Base-by-base conservation (phyloP, 208 protist species). In the Angomonas ambiguus region DNA sequence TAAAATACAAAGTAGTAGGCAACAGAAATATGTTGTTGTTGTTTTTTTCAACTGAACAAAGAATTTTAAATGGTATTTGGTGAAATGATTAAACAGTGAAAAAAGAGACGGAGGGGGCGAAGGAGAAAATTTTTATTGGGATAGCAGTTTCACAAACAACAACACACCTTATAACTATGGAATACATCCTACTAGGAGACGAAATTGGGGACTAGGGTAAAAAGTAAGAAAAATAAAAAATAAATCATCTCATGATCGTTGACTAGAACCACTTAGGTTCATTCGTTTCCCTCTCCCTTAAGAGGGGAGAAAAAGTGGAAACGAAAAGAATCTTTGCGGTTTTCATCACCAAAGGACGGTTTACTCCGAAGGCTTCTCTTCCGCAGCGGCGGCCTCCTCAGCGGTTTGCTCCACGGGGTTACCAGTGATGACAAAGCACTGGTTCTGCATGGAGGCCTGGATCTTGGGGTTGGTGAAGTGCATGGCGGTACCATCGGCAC, bases 391-490 rank as follows among this genome's bases (percentile, higher is more conserved):
- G 58, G 84, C 65, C 65, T 94, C 88, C 69, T 79, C 82, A 55
- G 84, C 88, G 31, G 79, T 71, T 81, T 85, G 91, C 33, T 83
- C 73, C 41, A 87, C 81, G 74, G 91, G 92, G 62, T 89, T 77
- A 51, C 98, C 98, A 38, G 83, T 94, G 57, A 99, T 91, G 32
- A 99, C 96, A 74, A 98, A 99, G 77, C 97, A 99, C 78, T 98
- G 97, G 48, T 91, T 87, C 63, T 94, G 92, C 84, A 98, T 96
- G 62, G 91, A 94, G 51, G 97, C 95, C 80, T 98, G 93, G 51
- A 99, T 96, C 75, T 97, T 98, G 62, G 98, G 98, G 81, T 99
- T 98, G 53, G 77, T 79, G 88, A 99, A 99, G 86, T 97, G 96
- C 60, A 98, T 91, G 62, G 97, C 87, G 41, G 79, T 93, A 60